Evolutionary conservation across 2,329 filamentous ascomycete genomes (phyloP).

Genomic region (Colletotrichum sp.): DNA sequence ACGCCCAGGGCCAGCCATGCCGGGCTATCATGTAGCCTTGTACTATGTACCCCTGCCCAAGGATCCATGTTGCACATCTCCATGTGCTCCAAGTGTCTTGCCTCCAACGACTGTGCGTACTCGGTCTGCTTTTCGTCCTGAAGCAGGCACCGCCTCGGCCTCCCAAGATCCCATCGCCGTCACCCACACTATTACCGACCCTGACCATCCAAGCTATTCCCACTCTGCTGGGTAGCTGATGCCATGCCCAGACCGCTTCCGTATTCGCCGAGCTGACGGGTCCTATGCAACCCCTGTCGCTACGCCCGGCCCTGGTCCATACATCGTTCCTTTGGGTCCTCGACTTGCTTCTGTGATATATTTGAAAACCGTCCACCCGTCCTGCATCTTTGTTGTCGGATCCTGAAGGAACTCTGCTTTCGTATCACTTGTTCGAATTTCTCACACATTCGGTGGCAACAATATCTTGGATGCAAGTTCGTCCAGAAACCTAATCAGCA

Average conservation of each 20-base stretch:
- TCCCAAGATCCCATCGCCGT: conserved; percentile 13
- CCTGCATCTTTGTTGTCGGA: background rate
- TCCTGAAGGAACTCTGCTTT: background rate
- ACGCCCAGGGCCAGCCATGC: background rate
- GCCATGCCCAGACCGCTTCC: conserved; percentile 21
- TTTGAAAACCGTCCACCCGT: conserved; percentile 18
- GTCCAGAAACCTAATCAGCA: conserved; percentile 6
- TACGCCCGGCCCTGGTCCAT: conserved; percentile 13
- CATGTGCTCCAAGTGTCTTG: conserved; percentile 20
- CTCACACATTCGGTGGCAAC: background rate
- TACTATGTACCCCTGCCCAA: background rate
- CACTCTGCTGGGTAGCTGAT: conserved; percentile 18
- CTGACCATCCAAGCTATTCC: conserved; percentile 20
- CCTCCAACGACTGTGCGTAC: conserved; percentile 11
- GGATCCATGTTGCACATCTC: conserved; percentile 18
- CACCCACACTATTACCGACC: conserved; percentile 17
- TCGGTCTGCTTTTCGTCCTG: conserved; percentile 21
- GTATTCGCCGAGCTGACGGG: conserved; percentile 21
- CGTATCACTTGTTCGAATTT: background rate
- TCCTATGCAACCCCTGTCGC: conserved; percentile 16
- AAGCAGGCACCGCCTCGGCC: conserved; percentile 21
- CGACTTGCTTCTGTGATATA: conserved; percentile 19
- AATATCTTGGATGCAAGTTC: conserved; percentile 7
- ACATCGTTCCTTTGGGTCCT: conserved; percentile 12
- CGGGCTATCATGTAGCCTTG: conserved; percentile 3